Percentiles rank a stretch among this genome's conserved stretches.
Conservation (phyloP, 495 filamentous ascomycete genomes). For the Aspergillus diversus region DNA sequence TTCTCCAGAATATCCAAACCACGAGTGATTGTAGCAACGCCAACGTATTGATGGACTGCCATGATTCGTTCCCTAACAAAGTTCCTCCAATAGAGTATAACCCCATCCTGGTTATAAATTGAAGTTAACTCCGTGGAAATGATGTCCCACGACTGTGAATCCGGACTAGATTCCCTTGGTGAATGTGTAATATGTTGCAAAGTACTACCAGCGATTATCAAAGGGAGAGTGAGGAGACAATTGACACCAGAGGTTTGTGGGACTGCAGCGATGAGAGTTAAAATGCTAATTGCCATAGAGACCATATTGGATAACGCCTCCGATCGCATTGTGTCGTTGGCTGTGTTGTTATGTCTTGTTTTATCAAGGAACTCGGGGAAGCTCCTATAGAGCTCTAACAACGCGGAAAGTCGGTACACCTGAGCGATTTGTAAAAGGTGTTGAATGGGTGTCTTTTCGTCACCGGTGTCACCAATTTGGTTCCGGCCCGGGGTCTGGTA, state of each 20-base stretch:
- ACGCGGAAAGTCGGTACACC: neutral
- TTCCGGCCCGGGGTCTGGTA: too few species aligned
- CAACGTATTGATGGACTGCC: neutral
- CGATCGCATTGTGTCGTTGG: too few species aligned
- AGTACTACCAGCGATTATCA: neutral
- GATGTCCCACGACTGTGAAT: neutral
- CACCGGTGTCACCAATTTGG: too few species aligned
- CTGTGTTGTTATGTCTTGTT: too few species aligned
- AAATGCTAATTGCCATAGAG: neutral
- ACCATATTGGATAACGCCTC: neutral
- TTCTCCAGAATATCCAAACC: neutral
- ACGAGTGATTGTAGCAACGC: neutral
- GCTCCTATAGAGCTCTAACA: neutral
- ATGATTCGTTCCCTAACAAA: neutral
- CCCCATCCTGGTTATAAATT: neutral
- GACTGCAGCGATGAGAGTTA: neutral
- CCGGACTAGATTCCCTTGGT: too few species aligned
- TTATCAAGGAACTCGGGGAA: neutral
- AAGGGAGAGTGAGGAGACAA: neutral
- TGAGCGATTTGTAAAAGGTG: too few species aligned
- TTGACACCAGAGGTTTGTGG: neutral
- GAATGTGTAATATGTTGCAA: too few species aligned
- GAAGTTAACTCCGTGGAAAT: neutral
- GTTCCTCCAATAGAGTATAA: neutral
- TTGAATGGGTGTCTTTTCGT: too few species aligned